phyloP scores from a whole-genome alignment of 2,329 filamentous ascomycete species.

The Ceratocystis diversiconidia region DNA sequence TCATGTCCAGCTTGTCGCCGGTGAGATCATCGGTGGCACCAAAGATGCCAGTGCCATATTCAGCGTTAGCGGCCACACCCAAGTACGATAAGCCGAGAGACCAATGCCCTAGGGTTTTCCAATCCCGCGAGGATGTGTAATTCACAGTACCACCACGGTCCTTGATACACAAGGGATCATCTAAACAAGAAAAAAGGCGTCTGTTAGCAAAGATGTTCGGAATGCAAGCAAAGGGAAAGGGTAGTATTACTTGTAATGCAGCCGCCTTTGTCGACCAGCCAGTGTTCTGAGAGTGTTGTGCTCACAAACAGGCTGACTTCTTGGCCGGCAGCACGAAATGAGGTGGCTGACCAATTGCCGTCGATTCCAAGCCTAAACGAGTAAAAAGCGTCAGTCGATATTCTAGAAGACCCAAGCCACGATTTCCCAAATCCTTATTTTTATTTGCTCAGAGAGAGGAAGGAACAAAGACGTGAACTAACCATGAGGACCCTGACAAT shows the following conservation, averaged over 20 bases:
- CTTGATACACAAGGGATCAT: constrained; percentile 38
- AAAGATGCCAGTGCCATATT: constrained; percentile 45
- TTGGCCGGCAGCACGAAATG: constrained; percentile 39
- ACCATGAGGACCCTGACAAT: constrained; percentile 16
- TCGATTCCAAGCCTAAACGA: constrained; percentile 45
- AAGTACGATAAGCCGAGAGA: constrained; percentile 45
- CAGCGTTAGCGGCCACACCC: constrained; percentile 45
- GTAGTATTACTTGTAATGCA: constrained; percentile 35
- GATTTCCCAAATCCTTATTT: no score
- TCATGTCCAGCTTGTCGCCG: constrained; percentile 29
- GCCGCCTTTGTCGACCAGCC: constrained; percentile 47
- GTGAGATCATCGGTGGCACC: constrained; percentile 29
- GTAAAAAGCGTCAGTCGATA: background rate
- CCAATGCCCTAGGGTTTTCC: constrained; percentile 45
- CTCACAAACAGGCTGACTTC: constrained; percentile 38
- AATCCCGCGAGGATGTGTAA: constrained; percentile 39
- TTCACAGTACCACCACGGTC: constrained; percentile 47
- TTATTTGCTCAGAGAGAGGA: no score
- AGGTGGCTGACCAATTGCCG: constrained; percentile 58
- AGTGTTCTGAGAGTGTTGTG: constrained; percentile 56
- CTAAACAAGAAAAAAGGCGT: constrained; percentile 20
- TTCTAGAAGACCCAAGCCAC: background rate
- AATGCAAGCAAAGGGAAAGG: background rate
- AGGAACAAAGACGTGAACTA: background rate
- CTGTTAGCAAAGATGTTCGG: background rate